These are phyloP conservation scores for Periconia digitata DNA, from an alignment of 2,329 filamentous ascomycete genomes.

Conservation along the genomic window DNA sequence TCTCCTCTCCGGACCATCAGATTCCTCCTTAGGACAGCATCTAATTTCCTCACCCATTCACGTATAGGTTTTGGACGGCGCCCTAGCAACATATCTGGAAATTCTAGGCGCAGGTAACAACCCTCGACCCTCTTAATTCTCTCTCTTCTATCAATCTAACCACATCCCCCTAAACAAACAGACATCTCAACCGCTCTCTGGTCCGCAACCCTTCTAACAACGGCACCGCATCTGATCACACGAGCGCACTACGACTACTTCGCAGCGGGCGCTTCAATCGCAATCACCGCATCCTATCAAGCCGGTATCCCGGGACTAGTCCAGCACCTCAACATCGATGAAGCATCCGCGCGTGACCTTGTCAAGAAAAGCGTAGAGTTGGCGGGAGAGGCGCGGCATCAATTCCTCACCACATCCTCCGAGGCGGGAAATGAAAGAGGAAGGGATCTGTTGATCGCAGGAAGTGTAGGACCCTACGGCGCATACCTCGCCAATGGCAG, in stretches of 20 bases:
- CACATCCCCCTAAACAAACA: slow-evolving; percentile 5
- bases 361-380: slow-evolving; percentile 46
- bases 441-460: slow-evolving; percentile 41
- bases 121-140: not conserved
- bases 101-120: slow-evolving; percentile 35
- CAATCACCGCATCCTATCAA: slow-evolving; percentile 53
- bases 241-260: slow-evolving; percentile 50
- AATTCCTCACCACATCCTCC: slow-evolving; percentile 19
- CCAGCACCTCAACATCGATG: slow-evolving; percentile 39
- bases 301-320: slow-evolving; percentile 46
- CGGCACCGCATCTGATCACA: slow-evolving; percentile 45
- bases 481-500: slow-evolving; percentile 51
- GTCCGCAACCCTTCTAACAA: slow-evolving; percentile 47
- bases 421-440: slow-evolving; percentile 1
- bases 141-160: not conserved
- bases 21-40: too few species aligned
- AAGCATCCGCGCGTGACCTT: slow-evolving; percentile 37
- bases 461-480: slow-evolving; percentile 52
- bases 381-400: slow-evolving; percentile 42
- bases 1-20: too few species aligned
- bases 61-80: slow-evolving; percentile 51
- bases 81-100: slow-evolving; percentile 52
- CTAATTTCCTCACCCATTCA: too few species aligned
- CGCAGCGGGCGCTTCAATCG: slow-evolving; percentile 48
- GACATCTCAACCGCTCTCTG: slow-evolving; percentile 49